Base-by-base conservation (phyloP, 495 filamentous ascomycete species). In the Penicillium riverlandense region DNA sequence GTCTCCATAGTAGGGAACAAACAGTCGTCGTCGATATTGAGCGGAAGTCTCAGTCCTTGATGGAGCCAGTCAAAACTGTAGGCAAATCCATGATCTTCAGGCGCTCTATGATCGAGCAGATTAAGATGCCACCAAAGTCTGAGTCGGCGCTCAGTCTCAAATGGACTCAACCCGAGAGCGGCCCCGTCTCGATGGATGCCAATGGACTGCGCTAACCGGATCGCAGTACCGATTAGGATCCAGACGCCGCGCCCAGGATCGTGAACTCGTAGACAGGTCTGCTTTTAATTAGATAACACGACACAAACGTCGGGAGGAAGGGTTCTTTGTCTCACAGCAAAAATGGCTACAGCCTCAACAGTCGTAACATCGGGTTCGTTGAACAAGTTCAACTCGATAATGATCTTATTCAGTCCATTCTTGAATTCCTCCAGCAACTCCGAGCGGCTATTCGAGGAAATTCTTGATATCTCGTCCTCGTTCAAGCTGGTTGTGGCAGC, bases 151-250 rank as follows among this genome's bases (percentile, higher is more conserved):
- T 75, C 71, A 30, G 59, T 53, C 62, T 66, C 59, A 37, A 73
- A 30, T 27, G 59, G 58, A 1, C 63, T 43, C 0, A 74, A 53
- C 13, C 63, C 58, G 35, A 73, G 66, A 12, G 58, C 39, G 29
- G 57, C 58, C 11, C 69, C 66, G 37, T 74, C 71, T 2, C 67
- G 62, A 41, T 76, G 72, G 2, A 76, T 56, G 11, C 72, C 71
- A 41, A 76, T 72, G 12, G 63, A 67, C 15, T 72, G 72, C 4
- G 72, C 74, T n/a, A 72, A 57, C 29, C 72, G 66, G 14, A 75
- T 64, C 4, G 68, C 55, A 11, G 77, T 57, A 3, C 71, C 74
- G 0, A 59, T 62, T 9, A 79, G 39, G 2, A 61, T 63, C 54
- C 63, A 76, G 7, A 67, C 58, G 13, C 67, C 66, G 8, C 71